Evolutionary conservation across 2,329 filamentous ascomycete species (phyloP).

Genomic region (Teratosphaeria nubilosa): DNA sequence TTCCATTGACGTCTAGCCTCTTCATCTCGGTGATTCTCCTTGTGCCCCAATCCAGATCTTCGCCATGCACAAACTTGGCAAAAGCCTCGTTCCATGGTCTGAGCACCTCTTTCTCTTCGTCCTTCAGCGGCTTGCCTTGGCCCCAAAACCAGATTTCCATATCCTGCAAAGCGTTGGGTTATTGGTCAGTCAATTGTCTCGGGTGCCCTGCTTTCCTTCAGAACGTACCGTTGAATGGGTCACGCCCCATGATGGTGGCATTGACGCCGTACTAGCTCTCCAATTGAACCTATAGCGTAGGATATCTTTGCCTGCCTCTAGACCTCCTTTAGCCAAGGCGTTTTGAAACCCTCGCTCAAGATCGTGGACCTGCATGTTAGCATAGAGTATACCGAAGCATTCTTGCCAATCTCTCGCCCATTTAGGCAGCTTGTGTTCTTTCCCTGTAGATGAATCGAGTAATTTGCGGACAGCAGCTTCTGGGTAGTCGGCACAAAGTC

Average conservation of each 20-base stretch:
- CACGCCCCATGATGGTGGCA: constrained; percentile 41
- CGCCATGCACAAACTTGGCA: constrained; percentile 31
- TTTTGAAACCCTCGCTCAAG: constrained; percentile 43
- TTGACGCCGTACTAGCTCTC: constrained; percentile 39
- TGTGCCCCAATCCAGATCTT: constrained; percentile 32
- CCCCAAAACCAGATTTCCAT: constrained; percentile 49
- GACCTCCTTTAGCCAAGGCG: constrained; percentile 32
- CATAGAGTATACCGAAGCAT: constrained; percentile 46
- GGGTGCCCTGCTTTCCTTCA: too few relatives aligned
- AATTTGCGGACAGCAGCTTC: constrained; percentile 33
- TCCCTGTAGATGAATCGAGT: constrained; percentile 36
- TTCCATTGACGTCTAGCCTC: constrained; percentile 36
- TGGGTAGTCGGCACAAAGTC: constrained; percentile 46
- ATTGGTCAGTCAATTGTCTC: neutral
- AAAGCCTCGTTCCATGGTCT: constrained; percentile 30
- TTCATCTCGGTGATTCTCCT: constrained; percentile 29
- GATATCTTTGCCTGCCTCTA: constrained; percentile 34
- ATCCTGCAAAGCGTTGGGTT: constrained; percentile 22
- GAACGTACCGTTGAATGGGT: constrained; percentile 37
- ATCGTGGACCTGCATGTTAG: constrained; percentile 46
- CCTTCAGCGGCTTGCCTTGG: constrained; percentile 25
- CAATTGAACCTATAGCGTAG: constrained; percentile 47
- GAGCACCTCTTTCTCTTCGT: constrained; percentile 36
- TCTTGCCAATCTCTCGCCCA: constrained; percentile 35
- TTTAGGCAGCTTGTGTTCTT: constrained; percentile 26